Percentiles rank a stretch among this genome's conserved stretches.
Conservation (phyloP, 805 yeast species). For the Priceomyces haplophilus region DNA sequence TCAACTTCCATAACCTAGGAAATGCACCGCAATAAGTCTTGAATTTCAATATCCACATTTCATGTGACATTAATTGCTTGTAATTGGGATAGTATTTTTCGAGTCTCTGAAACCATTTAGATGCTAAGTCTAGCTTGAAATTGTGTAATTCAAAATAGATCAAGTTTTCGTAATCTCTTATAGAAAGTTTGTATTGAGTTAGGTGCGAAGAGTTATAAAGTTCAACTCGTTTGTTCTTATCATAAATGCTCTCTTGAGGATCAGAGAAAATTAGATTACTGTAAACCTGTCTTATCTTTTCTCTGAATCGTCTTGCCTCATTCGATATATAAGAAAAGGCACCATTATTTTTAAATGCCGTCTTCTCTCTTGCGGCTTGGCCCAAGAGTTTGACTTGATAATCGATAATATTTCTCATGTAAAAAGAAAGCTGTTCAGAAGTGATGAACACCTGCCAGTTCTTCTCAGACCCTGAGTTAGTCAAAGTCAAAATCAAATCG, state of each 20-base stretch:
- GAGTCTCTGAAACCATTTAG: constrained; percentile 36
- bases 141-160: constrained; percentile 33
- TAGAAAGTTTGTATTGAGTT: constrained; percentile 15
- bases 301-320: constrained; percentile 13
- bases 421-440: constrained; percentile 19
- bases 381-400: constrained; percentile 16
- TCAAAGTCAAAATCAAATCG: constrained; percentile 14
- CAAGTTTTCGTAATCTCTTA: constrained; percentile 38
- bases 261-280: constrained; percentile 20
- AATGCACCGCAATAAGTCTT: constrained; percentile 31
- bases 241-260: constrained; percentile 18
- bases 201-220: constrained; percentile 13
- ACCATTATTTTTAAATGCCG: constrained; percentile 3
- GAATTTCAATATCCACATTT: constrained; percentile 36
- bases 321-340: constrained; percentile 6
- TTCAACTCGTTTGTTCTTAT: constrained; percentile 12
- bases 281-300: constrained; percentile 24
- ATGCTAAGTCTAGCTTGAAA: constrained; percentile 38
- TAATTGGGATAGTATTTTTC: constrained; percentile 19
- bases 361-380: constrained; percentile 10
- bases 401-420: constrained; percentile 15
- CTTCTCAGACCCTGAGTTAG: constrained; percentile 5
- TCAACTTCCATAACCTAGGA: constrained; percentile 30
- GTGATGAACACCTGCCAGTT: constrained; percentile 11
- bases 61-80: constrained; percentile 23